phyloP scores from a whole-genome alignment of 805 yeast species.

The Starmerella potacharoeniae region DNA sequence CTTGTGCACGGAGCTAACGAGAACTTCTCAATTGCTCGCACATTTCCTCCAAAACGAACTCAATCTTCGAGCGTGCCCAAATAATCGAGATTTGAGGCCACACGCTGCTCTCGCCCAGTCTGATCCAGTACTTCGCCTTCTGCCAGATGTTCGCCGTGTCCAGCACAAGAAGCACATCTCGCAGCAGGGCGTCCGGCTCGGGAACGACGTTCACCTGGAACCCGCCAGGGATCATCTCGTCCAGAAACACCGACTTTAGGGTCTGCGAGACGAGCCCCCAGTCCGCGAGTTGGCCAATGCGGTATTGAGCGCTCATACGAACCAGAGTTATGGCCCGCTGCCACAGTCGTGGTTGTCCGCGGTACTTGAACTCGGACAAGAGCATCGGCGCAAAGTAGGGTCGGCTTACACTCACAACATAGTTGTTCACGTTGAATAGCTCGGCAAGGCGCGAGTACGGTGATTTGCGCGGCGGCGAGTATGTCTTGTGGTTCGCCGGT shows the following conservation, averaged over 20 bases:
- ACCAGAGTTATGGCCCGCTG: conserved; percentile 41
- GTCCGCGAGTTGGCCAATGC: conserved; percentile 68
- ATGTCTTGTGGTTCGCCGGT: conserved; percentile 35
- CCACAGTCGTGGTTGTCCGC: conserved; percentile 32
- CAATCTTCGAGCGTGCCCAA: conserved; percentile 82
- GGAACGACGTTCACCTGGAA: conserved; percentile 89
- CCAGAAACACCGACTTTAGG: conserved; percentile 67
- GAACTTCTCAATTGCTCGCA: conserved; percentile 30
- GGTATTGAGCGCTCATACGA: conserved; percentile 72
- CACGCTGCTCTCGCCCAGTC: conserved; percentile 80
- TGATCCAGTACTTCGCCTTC: conserved; percentile 79
- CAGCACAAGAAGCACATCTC: conserved; percentile 62
- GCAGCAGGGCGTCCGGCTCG: conserved; percentile 56
- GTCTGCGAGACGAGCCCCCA: conserved; percentile 62
- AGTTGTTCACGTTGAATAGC: conserved; percentile 88
- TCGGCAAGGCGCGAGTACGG: conserved; percentile 87
- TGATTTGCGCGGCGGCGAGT: conserved; percentile 37
- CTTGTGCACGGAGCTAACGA: too few species aligned
- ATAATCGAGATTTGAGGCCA: conserved; percentile 84
- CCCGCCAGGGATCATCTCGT: conserved; percentile 75
- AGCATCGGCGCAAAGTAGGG: conserved; percentile 89
- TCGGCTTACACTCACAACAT: conserved; percentile 79
- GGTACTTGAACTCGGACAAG: conserved; percentile 68
- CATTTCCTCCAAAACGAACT: conserved; percentile 72
- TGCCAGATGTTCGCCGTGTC: conserved; percentile 60